These are phyloP conservation scores for Cladophialophora psammophila DNA, from an alignment of 2,329 filamentous ascomycete genomes.

Conservation along the genomic window DNA sequence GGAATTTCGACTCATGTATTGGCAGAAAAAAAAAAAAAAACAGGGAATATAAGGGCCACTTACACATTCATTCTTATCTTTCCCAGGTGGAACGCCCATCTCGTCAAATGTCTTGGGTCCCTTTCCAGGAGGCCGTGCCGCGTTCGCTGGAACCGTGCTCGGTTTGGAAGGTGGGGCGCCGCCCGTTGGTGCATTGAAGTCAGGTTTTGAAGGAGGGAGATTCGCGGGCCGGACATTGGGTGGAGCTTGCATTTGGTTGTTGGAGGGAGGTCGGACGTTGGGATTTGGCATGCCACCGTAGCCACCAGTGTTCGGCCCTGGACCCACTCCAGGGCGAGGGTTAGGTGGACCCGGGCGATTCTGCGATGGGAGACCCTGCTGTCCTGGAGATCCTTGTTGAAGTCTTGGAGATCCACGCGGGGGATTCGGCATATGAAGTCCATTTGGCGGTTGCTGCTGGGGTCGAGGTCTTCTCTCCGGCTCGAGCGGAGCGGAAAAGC, in stretches of 20 bases:
- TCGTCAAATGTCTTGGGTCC: conserved; percentile 97
- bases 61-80: conserved; percentile 91
- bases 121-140: conserved; percentile 58
- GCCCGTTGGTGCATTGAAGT: conserved; percentile 25
- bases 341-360: conserved; percentile 25
- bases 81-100: conserved; percentile 89
- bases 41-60: conserved; percentile 44
- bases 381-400: conserved; percentile 28
- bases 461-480: conserved; percentile 32
- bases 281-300: conserved; percentile 26
- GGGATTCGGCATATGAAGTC: conserved; percentile 34
- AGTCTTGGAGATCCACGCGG: conserved; percentile 47
- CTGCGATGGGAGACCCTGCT: conserved; percentile 26
- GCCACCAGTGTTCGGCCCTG: conserved; percentile 19
- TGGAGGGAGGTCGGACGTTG: conserved; percentile 20
- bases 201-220: conserved; percentile 34
- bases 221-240: conserved; percentile 34
- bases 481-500: conserved; percentile 56
- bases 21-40: neutral
- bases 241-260: conserved; percentile 17
- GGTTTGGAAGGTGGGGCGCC: conserved; percentile 46
- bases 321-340: conserved; percentile 20
- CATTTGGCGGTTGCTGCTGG: conserved; percentile 26
- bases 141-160: conserved; percentile 48
- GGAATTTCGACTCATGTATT: neutral